phyloP scores from a whole-genome alignment of 352 stramenopile species.

The Phytopythium aichiense region DNA sequence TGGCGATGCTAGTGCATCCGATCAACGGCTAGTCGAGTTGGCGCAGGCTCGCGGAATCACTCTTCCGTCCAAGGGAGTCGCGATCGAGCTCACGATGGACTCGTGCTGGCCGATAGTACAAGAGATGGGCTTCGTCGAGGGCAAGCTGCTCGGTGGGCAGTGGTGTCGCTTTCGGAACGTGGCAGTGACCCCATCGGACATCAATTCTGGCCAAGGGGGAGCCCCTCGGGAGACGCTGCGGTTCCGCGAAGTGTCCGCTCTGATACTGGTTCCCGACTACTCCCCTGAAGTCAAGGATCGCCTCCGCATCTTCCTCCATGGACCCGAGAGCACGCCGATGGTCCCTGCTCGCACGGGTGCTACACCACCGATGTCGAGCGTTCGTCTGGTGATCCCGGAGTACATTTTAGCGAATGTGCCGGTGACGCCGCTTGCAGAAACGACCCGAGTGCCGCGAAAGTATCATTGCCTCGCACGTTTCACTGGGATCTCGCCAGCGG shows the following conservation, averaged over 20 bases:
- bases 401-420: constrained; percentile 46
- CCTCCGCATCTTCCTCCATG: background rate
- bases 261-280: constrained; percentile 54
- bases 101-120: constrained; percentile 63
- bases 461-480: constrained; percentile 59
- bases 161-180: constrained; percentile 81
- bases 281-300: constrained; percentile 35
- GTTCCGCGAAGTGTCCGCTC: constrained; percentile 66
- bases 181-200: constrained; percentile 34
- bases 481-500: constrained; percentile 37
- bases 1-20: constrained; percentile 18
- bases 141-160: constrained; percentile 19
- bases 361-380: background rate
- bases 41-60: constrained; percentile 14
- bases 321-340: background rate
- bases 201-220: constrained; percentile 8
- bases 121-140: constrained; percentile 44
- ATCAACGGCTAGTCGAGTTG: constrained; percentile 10
- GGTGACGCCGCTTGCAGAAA: constrained; percentile 31
- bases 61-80: constrained; percentile 31
- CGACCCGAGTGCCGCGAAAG: constrained; percentile 41
- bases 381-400: constrained; percentile 35
- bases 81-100: constrained; percentile 62
- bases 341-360: no score
- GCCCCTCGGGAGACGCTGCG: constrained; percentile 22